These are phyloP conservation scores for Corymbia maculata DNA, from an alignment of 345 rosid genomes.

Conservation along the genomic window DNA sequence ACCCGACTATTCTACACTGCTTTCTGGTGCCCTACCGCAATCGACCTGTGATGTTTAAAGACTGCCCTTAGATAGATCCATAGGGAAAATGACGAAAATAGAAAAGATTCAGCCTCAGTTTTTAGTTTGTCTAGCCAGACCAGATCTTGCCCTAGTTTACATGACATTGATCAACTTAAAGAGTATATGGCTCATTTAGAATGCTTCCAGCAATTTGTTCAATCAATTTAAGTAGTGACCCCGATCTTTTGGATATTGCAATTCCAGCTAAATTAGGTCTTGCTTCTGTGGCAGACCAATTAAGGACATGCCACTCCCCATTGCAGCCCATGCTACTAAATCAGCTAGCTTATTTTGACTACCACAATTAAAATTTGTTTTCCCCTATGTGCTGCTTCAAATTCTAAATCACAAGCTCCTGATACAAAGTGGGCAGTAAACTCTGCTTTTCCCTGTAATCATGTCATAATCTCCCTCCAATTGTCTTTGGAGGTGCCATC, in stretches of 20 bases:
- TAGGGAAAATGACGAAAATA: background rate
- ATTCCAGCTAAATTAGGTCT: background rate
- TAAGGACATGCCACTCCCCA: background rate
- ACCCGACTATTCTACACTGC: background rate
- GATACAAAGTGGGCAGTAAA: background rate
- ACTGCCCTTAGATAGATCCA: background rate
- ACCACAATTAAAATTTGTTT: background rate
- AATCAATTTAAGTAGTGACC: background rate
- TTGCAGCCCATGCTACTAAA: background rate
- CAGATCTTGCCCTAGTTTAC: background rate
- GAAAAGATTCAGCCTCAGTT: background rate
- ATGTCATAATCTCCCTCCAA: background rate
- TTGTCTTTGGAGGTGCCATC: background rate
- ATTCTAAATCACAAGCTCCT: background rate
- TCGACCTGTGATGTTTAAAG: background rate
- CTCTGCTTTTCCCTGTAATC: background rate
- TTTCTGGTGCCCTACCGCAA: background rate
- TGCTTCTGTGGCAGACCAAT: background rate
- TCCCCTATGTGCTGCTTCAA: background rate
- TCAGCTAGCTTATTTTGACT: background rate
- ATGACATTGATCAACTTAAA: background rate
- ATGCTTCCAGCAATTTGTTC: background rate
- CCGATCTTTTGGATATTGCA: background rate
- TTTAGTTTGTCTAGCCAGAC: background rate
- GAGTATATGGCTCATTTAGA: background rate